Conservation (phyloP, 1,284 basidiomycete genomes). For the Heterobasidion parviporum region DNA sequence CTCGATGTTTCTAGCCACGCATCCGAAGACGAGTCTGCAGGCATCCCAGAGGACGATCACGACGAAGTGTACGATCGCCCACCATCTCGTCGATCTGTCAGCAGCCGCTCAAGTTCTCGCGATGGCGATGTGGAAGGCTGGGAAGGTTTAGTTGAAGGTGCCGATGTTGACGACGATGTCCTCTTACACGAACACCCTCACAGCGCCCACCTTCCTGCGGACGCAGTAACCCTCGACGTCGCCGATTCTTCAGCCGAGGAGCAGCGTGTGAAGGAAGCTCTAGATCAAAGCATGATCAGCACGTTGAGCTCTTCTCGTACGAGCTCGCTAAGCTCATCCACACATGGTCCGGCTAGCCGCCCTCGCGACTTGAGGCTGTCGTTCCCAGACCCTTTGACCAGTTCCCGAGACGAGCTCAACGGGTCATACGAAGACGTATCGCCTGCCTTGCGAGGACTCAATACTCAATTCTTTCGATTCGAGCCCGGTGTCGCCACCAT, state of each 20-base stretch:
- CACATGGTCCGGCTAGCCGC: conserved; percentile 43
- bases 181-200: conserved; percentile 10
- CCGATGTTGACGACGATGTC: conserved; percentile 36
- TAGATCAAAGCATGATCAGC: conserved; percentile 73
- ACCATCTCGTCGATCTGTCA: conserved; percentile 56
- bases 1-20: conserved; percentile 63
- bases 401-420: conserved; percentile 49
- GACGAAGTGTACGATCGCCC: conserved; percentile 41
- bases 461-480: conserved; percentile 19
- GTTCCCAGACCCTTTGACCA: conserved; percentile 70
- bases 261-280: conserved; percentile 54
- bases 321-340: conserved; percentile 35
- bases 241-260: conserved; percentile 37
- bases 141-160: conserved; percentile 62
- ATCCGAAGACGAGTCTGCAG: conserved; percentile 61
- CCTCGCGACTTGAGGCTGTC: conserved; percentile 66
- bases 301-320: conserved; percentile 65
- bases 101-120: conserved; percentile 56
- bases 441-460: conserved; percentile 20
- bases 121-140: conserved; percentile 62
- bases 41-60: conserved; percentile 49
- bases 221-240: conserved; percentile 15
- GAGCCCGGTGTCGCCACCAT: not conserved
- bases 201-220: conserved; percentile 20
- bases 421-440: conserved; percentile 37